A percentile compares a stretch with the other conserved stretches of the same genome.
Evolutionary conservation across 2,329 filamentous ascomycete species (phyloP).

Genomic region (Fusarium sublunatum): DNA sequence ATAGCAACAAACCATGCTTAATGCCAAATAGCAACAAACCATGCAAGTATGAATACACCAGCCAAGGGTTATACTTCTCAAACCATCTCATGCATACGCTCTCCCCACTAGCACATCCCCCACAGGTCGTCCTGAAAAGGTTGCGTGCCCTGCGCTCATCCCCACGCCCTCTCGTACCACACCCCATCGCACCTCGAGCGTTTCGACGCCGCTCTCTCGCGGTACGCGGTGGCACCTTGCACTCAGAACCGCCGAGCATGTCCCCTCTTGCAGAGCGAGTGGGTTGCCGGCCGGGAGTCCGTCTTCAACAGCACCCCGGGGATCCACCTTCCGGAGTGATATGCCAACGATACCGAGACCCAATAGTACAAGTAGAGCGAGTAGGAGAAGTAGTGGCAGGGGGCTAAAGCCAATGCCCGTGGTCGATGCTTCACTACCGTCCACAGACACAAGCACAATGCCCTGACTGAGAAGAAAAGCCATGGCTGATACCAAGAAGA

Average conservation of each 20-base stretch:
- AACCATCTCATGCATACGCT: constrained; percentile 38
- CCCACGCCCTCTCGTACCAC: constrained; percentile 56
- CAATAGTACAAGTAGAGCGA: constrained; percentile 55
- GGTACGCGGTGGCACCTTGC: constrained; percentile 58
- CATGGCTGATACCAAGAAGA: constrained; percentile 57
- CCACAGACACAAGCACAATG: constrained; percentile 52
- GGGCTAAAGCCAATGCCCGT: constrained; percentile 57
- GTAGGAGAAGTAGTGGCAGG: constrained; percentile 55
- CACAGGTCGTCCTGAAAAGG: constrained; percentile 55
- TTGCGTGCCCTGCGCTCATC: constrained; percentile 56
- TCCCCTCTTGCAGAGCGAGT: constrained; percentile 59
- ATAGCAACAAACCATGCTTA: background rate
- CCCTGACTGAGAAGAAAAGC: constrained; percentile 61
- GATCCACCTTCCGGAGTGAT: constrained; percentile 55
- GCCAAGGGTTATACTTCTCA: background rate
- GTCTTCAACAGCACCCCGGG: constrained; percentile 50
- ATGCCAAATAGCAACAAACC: background rate
- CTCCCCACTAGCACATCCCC: constrained; percentile 45
- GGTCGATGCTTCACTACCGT: constrained; percentile 40
- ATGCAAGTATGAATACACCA: background rate
- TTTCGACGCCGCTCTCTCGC: constrained; percentile 51
- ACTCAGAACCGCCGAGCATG: constrained; percentile 64
- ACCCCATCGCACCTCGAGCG: constrained; percentile 58
- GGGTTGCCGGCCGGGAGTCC: constrained; percentile 59
- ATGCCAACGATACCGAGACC: constrained; percentile 52